Base-by-base conservation (phyloP, 2,329 filamentous ascomycete genomes). In the Daldinia sp. region DNA sequence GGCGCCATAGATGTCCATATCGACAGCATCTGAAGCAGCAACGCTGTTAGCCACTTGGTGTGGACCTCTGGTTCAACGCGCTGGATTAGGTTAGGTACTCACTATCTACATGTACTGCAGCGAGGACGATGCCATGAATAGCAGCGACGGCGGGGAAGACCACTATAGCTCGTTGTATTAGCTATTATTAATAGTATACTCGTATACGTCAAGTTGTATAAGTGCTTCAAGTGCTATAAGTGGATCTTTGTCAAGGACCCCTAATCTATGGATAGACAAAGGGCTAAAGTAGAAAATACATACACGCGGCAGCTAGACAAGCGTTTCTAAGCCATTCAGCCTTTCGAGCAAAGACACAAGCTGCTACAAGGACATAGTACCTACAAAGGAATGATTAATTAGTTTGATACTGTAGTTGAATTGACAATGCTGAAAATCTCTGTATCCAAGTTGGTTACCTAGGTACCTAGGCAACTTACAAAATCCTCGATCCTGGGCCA, bases 1-100 rank as follows among this genome's bases (percentile, higher is more conserved):
- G 7, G 89, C 88, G 1, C 90, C 90, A 63, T 86, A 92, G 3
- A 92, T 81, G 71, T 92, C 90, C 85, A 92, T 87, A 73, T 92
- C 89, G 13, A 91, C 84, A 13, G 87, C 89, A 58, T 81, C 89
- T 90, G 63, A 26, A 65, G 0, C 10, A 58, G 62, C 58, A n/a
- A n/a, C 35, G 28, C 20, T 42, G 37, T 63, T 20, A 67, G 44
- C n/a, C 13, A 50, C 1, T n/a, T 26, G 37, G 1, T n/a, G 10
- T 30, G 7, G 44, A 37, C 6, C 4, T 50, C n/a, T 51, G 9
- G 20, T 35, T 15, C 15, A 10, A 13, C 0, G 7, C 6, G 6
- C 37, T n/a, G 53, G 5, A 28, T 23, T 0, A 9, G 6, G 6
- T 37, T n/a, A 53, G 5, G 26, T 23, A 74, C 86, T 79, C 72